Percentiles rank a stretch among this genome's conserved stretches.
phyloP scores from a whole-genome alignment of 2,329 filamentous ascomycete genomes.

The Trichoderma sp. region DNA sequence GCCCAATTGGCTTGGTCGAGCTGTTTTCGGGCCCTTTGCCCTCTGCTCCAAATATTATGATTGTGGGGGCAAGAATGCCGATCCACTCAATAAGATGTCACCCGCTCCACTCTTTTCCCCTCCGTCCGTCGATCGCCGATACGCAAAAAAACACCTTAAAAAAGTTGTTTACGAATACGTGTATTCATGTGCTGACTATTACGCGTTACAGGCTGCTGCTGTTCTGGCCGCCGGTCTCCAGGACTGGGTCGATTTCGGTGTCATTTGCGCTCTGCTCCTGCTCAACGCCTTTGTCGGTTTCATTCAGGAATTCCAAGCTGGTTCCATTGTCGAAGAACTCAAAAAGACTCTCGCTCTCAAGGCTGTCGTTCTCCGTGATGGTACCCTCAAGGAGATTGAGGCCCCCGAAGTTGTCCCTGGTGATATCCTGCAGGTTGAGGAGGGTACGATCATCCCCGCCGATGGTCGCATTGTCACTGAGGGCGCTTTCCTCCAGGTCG shows the following conservation, averaged over 20 bases:
- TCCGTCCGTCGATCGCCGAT: slow-evolving; percentile 20
- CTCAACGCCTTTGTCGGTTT: slow-evolving; percentile 87
- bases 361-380: slow-evolving; percentile 83
- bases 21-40: slow-evolving; percentile 7
- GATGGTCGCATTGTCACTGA: slow-evolving; percentile 85
- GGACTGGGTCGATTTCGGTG: slow-evolving; percentile 92
- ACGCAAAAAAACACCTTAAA: slow-evolving; percentile 2
- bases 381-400: slow-evolving; percentile 73
- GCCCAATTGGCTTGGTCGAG: slow-evolving; percentile 29
- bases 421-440: slow-evolving; percentile 87
- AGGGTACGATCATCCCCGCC: slow-evolving; percentile 87
- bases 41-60: slow-evolving; percentile 18
- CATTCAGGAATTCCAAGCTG: slow-evolving; percentile 85
- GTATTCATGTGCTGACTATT: slow-evolving; percentile 32
- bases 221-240: slow-evolving; percentile 79
- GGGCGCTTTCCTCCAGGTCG: slow-evolving; percentile 82
- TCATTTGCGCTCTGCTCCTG: slow-evolving; percentile 79
- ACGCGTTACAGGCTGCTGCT: slow-evolving; percentile 61
- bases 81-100: slow-evolving; percentile 32
- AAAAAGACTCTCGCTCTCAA: slow-evolving; percentile 90
- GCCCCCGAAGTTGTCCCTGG: slow-evolving; percentile 83
- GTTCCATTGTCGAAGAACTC: slow-evolving; percentile 85
- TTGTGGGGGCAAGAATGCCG: slow-evolving; percentile 31
- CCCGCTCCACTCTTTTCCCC: slow-evolving; percentile 25
- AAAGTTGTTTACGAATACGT: not conserved